Percentiles rank a stretch among this genome's conserved stretches.
phyloP scores from a whole-genome alignment of 768 basidiomycete genomes.

The Naganishia antarctica region DNA sequence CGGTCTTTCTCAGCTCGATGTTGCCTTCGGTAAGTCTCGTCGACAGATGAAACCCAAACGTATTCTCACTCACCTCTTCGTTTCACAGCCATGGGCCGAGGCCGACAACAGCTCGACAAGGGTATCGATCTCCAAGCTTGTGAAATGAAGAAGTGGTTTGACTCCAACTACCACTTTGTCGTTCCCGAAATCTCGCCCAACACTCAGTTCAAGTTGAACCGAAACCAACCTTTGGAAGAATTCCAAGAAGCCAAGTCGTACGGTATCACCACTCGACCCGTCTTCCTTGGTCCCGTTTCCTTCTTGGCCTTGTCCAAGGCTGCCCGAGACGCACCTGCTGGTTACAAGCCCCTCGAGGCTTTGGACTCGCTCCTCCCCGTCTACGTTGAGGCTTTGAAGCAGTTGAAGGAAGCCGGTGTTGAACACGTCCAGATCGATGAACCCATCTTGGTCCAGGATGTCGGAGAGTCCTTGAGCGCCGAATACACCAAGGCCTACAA shows the following conservation, averaged over 20 bases:
- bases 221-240: slow-evolving; percentile 91
- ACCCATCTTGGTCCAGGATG: slow-evolving; percentile 89
- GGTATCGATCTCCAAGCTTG: slow-evolving; percentile 93
- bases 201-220: slow-evolving; percentile 88
- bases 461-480: slow-evolving; percentile 67
- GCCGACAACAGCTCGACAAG: slow-evolving; percentile 72
- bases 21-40: slow-evolving; percentile 68
- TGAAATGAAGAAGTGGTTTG: slow-evolving; percentile 99
- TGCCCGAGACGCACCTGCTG: slow-evolving; percentile 70
- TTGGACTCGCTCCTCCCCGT: slow-evolving; percentile 83
- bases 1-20: slow-evolving; percentile 79
- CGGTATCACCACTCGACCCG: slow-evolving; percentile 87
- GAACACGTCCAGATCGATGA: slow-evolving; percentile 96
- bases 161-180: slow-evolving; percentile 98
- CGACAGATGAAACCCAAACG: no score
- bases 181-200: slow-evolving; percentile 89
- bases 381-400: slow-evolving; percentile 81
- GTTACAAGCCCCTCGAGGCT: slow-evolving; percentile 86
- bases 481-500: slow-evolving; percentile 76
- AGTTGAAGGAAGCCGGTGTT: slow-evolving; percentile 88
- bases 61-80: slow-evolving; percentile 6
- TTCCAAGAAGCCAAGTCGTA: slow-evolving; percentile 88
- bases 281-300: slow-evolving; percentile 89
- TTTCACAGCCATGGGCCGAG: slow-evolving; percentile 78
- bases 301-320: slow-evolving; percentile 92